Percentiles rank a stretch among this genome's conserved stretches.
These are phyloP conservation scores for Debaryomyces tyrocola DNA, from an alignment of 805 yeast genomes.

Conservation along the genomic window DNA sequence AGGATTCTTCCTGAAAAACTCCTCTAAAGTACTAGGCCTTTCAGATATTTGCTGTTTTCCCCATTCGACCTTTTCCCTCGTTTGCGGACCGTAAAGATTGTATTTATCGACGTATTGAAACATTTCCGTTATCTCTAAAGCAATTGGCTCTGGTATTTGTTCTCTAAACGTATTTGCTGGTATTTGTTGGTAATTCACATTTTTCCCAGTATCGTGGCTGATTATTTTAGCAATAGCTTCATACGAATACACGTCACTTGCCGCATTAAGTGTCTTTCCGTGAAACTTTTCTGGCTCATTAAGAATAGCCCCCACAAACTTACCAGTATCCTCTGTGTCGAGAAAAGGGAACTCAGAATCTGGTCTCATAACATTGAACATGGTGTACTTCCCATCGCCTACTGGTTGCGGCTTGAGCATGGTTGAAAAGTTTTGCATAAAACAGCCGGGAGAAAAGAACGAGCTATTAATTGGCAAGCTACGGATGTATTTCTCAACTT, in stretches of 20 bases:
- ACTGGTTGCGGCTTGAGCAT: neutral
- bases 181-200: neutral
- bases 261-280: constrained; percentile 2
- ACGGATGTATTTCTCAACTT: constrained; percentile 6
- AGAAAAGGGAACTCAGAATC: constrained; percentile 3
- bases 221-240: neutral
- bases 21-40: neutral
- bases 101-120: neutral
- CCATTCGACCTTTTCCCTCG: neutral
- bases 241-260: neutral
- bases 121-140: neutral
- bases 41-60: neutral
- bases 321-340: constrained; percentile 6
- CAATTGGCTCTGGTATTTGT: neutral
- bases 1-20: neutral
- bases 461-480: constrained; percentile 3
- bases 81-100: neutral
- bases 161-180: neutral
- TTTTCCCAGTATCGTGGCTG: constrained; percentile 1
- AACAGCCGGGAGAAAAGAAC: constrained; percentile 5
- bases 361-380: neutral
- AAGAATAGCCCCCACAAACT: constrained; percentile 4
- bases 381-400: constrained; percentile 1
- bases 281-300: constrained; percentile 2
- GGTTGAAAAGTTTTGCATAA: constrained; percentile 3